Evolutionary conservation across 441 rosid species (phyloP).

Genomic region (Populus hybrid): DNA sequence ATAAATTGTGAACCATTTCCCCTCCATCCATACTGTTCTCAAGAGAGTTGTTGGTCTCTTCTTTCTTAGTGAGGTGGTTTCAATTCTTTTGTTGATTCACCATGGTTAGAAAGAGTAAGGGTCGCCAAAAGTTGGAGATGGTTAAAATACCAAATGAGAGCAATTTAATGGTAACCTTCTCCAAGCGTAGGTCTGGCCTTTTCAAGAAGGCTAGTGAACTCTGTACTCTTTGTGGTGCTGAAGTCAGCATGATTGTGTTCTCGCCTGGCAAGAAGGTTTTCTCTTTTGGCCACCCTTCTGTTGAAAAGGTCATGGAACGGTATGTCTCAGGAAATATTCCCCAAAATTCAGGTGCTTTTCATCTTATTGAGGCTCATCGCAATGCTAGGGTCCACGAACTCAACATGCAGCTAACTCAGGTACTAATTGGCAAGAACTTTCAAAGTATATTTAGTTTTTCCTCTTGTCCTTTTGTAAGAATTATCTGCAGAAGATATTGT

Average conservation of each 20-base stretch:
- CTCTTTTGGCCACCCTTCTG: conserved; percentile 49
- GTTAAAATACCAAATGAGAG: conserved; percentile 34
- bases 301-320: conserved; percentile 31
- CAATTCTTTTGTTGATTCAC: not conserved
- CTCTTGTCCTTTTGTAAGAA: not conserved
- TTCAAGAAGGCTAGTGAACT: conserved; percentile 56
- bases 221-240: conserved; percentile 45
- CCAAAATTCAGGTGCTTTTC: conserved; percentile 24
- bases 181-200: conserved; percentile 45
- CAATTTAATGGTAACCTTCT: conserved; percentile 47
- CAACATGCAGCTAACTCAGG: conserved; percentile 47
- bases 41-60: not conserved
- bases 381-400: conserved; percentile 29
- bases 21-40: not conserved
- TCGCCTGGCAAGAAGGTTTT: conserved; percentile 40
- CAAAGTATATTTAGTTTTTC: not conserved
- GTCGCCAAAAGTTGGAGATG: conserved; percentile 38
- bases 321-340: conserved; percentile 26
- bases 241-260: conserved; percentile 35
- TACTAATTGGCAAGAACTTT: conserved; percentile 2
- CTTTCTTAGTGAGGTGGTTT: not conserved
- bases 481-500: too few relatives aligned
- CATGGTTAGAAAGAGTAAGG: conserved; percentile 42
- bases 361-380: conserved; percentile 36
- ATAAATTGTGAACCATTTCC: not conserved